phyloP scores from a whole-genome alignment of 768 basidiomycete genomes.

The Lepiota venenata region DNA sequence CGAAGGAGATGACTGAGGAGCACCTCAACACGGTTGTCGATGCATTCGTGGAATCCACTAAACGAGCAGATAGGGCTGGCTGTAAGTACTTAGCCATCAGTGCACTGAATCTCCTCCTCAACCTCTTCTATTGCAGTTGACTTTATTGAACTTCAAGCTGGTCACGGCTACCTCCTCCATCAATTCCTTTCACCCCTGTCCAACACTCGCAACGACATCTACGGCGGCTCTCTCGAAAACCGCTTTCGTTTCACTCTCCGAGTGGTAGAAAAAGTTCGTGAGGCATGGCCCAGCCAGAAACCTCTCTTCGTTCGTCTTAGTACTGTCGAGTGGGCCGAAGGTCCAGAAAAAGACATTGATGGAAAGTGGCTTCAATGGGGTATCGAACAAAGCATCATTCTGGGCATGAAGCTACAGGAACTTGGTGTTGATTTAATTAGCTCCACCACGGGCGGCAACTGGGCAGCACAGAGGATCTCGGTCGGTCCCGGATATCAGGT shows the following conservation, averaged over 20 bases:
- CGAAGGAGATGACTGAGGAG: slow-evolving; percentile 52
- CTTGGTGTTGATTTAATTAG: slow-evolving; percentile 78
- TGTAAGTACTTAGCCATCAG: slow-evolving; percentile 37
- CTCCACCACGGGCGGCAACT: slow-evolving; percentile 65
- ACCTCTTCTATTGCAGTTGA: slow-evolving; percentile 39
- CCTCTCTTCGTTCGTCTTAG: slow-evolving; percentile 39
- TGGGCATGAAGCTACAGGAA: slow-evolving; percentile 51
- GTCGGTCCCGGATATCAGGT: slow-evolving; percentile 63
- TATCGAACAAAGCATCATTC: slow-evolving; percentile 66
- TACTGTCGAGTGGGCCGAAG: slow-evolving; percentile 62
- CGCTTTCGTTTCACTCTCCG: neutral
- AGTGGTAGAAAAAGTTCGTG: slow-evolving; percentile 1
- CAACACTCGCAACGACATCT: slow-evolving; percentile 2
- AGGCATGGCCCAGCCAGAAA: slow-evolving; percentile 3
- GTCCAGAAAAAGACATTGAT: slow-evolving; percentile 49
- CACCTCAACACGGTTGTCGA: slow-evolving; percentile 55
- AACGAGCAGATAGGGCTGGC: slow-evolving; percentile 55
- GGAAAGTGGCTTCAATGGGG: slow-evolving; percentile 70
- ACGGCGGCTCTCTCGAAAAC: slow-evolving; percentile 4
- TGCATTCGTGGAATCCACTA: slow-evolving; percentile 53
- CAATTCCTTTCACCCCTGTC: slow-evolving; percentile 40
- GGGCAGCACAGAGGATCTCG: slow-evolving; percentile 54
- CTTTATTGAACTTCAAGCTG: slow-evolving; percentile 70
- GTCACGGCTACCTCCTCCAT: slow-evolving; percentile 69
- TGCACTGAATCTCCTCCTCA: neutral